Percentiles rank a stretch among this genome's conserved stretches.
Conservation (phyloP, 2,329 filamentous ascomycete genomes). For the Myriosclerotinia curreyana region DNA sequence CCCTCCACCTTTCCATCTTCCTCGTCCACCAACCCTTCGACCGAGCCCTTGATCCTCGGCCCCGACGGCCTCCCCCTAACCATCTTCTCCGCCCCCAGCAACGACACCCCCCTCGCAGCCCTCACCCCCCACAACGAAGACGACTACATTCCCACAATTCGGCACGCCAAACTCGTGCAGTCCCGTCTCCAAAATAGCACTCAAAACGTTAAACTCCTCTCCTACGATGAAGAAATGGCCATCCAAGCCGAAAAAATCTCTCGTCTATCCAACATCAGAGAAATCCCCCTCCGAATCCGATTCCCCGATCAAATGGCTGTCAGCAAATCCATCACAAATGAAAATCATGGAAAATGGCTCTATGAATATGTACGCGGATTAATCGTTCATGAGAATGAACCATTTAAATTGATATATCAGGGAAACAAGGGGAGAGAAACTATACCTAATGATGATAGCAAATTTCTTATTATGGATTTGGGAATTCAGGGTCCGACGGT, state of each 20-base stretch:
- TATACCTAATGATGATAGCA: constrained; percentile 45
- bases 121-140: constrained; percentile 62
- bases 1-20: neutral
- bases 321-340: constrained; percentile 67
- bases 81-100: constrained; percentile 75
- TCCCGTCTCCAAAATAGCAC: constrained; percentile 57
- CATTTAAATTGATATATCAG: constrained; percentile 64
- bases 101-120: constrained; percentile 72
- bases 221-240: constrained; percentile 76
- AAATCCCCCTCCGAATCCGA: constrained; percentile 73
- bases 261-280: constrained; percentile 62
- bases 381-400: constrained; percentile 61
- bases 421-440: constrained; percentile 38
- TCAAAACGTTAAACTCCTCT: constrained; percentile 74
- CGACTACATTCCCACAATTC: constrained; percentile 74
- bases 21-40: constrained; percentile 7
- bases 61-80: constrained; percentile 52
- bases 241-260: constrained; percentile 64
- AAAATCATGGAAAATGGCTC: constrained; percentile 61
- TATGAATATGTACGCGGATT: constrained; percentile 72
- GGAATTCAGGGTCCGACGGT: constrained; percentile 68
- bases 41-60: constrained; percentile 29
- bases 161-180: constrained; percentile 74
- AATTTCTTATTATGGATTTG: constrained; percentile 68
- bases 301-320: constrained; percentile 78